These are phyloP conservation scores for Hygrocybe punicea DNA, from an alignment of 768 basidiomycete genomes.

Conservation along the genomic window DNA sequence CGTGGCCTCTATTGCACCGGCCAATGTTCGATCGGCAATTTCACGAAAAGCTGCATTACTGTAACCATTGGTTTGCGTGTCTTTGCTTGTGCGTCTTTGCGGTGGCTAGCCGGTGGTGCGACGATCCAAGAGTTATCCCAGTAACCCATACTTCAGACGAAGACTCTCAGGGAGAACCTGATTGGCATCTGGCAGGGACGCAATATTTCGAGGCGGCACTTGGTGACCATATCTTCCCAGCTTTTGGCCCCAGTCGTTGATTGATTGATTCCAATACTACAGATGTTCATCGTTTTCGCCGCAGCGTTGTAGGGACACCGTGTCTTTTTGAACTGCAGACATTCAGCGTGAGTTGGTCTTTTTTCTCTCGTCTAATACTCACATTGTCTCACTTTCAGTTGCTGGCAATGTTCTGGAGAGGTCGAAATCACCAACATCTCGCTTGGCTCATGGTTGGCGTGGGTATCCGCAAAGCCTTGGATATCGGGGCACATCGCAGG, in stretches of 20 bases:
- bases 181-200: constrained; percentile 59
- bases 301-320: constrained; percentile 53
- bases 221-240: constrained; percentile 32
- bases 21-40: constrained; percentile 67
- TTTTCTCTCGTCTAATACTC: constrained; percentile 1
- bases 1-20: constrained; percentile 67
- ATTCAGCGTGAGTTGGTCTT: constrained; percentile 40
- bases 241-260: neutral
- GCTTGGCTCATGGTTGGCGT: constrained; percentile 54
- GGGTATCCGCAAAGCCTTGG: constrained; percentile 63
- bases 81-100: constrained; percentile 67
- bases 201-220: constrained; percentile 56
- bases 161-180: constrained; percentile 28
- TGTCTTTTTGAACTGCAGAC: constrained; percentile 64
- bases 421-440: constrained; percentile 45
- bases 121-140: constrained; percentile 56
- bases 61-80: constrained; percentile 56
- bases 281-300: constrained; percentile 52
- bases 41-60: constrained; percentile 49
- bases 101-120: constrained; percentile 61
- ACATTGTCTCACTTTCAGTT: constrained; percentile 35
- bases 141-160: constrained; percentile 20
- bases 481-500: constrained; percentile 72
- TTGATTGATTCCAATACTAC: constrained; percentile 8
- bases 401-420: constrained; percentile 52